A percentile compares a stretch with the other conserved stretches of the same genome.
These are phyloP conservation scores for Colletotrichum trifolii DNA, from an alignment of 2,329 filamentous ascomycete genomes.

Conservation along the genomic window DNA sequence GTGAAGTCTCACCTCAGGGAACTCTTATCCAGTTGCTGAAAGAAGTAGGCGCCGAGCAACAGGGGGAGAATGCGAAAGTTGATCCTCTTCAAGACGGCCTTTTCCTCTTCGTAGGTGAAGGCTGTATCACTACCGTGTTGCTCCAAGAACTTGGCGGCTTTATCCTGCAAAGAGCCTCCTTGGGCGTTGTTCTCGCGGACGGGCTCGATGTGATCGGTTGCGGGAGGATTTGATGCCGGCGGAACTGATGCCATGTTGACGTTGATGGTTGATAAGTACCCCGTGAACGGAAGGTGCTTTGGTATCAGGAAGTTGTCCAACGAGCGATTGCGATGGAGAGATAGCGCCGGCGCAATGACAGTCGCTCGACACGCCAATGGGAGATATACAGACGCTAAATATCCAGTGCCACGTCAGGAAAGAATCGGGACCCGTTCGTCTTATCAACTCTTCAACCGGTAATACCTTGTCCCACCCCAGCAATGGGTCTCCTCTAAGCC, in stretches of 20 bases:
- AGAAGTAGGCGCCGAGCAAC: slow-evolving; percentile 66
- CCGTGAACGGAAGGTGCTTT: not conserved
- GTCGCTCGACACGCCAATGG: not conserved
- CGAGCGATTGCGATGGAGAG: too few relatives aligned
- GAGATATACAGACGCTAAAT: not conserved
- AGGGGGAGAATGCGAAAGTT: slow-evolving; percentile 62
- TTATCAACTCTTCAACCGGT: slow-evolving; percentile 11
- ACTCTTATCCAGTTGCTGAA: slow-evolving; percentile 66
- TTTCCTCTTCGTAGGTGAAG: slow-evolving; percentile 62
- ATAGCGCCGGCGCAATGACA: not conserved
- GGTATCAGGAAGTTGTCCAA: too few relatives aligned
- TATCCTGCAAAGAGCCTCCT: slow-evolving; percentile 44
- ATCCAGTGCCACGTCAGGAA: too few relatives aligned
- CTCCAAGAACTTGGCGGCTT: slow-evolving; percentile 57
- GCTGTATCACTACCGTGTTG: slow-evolving; percentile 48
- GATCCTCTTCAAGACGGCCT: slow-evolving; percentile 56
- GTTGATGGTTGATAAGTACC: not conserved
- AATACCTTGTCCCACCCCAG: slow-evolving; percentile 6
- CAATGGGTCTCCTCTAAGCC: slow-evolving; percentile 2
- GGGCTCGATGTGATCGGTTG: slow-evolving; percentile 11
- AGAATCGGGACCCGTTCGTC: slow-evolving; percentile 11
- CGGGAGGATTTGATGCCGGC: not conserved
- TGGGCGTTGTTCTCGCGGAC: not conserved
- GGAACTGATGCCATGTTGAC: slow-evolving; percentile 4
- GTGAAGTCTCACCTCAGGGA: slow-evolving; percentile 49